These are phyloP conservation scores for Hypomontagnella submonticulosa DNA, from an alignment of 495 filamentous ascomycete genomes.

Conservation along the genomic window DNA sequence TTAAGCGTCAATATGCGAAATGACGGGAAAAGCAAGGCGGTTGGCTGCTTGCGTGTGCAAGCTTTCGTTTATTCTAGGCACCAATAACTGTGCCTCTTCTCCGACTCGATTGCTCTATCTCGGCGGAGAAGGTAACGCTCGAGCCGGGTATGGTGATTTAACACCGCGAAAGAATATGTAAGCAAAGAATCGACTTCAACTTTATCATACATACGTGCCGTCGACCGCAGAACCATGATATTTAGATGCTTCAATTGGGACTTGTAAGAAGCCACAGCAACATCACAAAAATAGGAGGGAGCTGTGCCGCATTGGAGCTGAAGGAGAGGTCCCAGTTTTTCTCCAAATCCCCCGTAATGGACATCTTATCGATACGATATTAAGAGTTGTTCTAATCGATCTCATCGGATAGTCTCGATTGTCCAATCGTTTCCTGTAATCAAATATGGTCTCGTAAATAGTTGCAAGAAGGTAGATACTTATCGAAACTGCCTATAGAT, in stretches of 20 bases:
- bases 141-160: background rate
- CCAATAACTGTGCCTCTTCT: slow-evolving; percentile 7
- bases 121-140: background rate
- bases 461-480: background rate
- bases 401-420: background rate
- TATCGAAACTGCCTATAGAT: background rate
- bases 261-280: too few relatives aligned
- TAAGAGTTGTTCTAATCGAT: background rate
- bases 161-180: background rate
- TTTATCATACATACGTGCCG: background rate
- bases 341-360: too few relatives aligned
- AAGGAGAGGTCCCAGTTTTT: too few relatives aligned
- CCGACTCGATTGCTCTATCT: background rate
- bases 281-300: too few relatives aligned
- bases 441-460: too few relatives aligned
- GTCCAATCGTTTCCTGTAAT: too few relatives aligned
- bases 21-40: background rate
- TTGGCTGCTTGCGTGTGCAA: slow-evolving; percentile 15
- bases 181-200: background rate
- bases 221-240: too few relatives aligned
- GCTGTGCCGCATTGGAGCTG: too few relatives aligned
- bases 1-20: background rate
- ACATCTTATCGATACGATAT: too few relatives aligned
- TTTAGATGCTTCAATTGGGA: too few relatives aligned
- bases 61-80: slow-evolving; percentile 7